Base-by-base conservation (phyloP, 208 protist species). In the Leishmania lainsoni region DNA sequence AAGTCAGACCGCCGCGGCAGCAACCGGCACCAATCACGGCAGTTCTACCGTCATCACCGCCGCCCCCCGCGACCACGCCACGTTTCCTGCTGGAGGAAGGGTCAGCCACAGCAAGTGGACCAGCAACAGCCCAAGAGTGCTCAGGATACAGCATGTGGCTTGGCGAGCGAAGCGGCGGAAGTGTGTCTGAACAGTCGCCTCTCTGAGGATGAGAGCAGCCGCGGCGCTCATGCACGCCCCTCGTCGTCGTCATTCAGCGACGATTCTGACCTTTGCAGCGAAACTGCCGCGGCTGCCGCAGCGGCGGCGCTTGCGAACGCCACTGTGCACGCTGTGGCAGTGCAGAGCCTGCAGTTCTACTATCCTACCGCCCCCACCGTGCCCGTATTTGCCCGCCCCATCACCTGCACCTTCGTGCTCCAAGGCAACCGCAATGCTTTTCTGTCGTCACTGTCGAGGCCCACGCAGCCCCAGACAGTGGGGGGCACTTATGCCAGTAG, bases 281-380 rank as follows among this genome's bases (percentile, higher is more conserved):
- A 76, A 52, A 69, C 81, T 16, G 76, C 81, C 42, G 81, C 77
- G 2, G 81, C 81, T 6, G 81, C 80, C 10, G 65, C 74, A 26
- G 70, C 61, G 61, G 58, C 61, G 59, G 74, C 76, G 72, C 73
- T 86, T 22, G 63, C 70, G 29, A 76, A n/a, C 45, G 82, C 77
- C 14, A 82, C 78, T 8, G 82, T 86, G 65, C 54, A 82, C 54
- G 78, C 82, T 20, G 78, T 86, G 32, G 70, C 74, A 16, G 75
- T 89, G 49, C 78, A 63, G 12, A 80, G 79, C 16, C 63, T 95
- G 3, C 85, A 90, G 76, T 95, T 95, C 75, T 85, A 87, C 54
- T 95, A 95, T 77, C 90, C 90, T 12, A 86, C 89, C 26, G 83
- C 90, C 0, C 92, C 92, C 3, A 93, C 89, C 5, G 90, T 95